Conservation (phyloP, 208 protist species). For the Acanthamoeba healyi region DNA sequence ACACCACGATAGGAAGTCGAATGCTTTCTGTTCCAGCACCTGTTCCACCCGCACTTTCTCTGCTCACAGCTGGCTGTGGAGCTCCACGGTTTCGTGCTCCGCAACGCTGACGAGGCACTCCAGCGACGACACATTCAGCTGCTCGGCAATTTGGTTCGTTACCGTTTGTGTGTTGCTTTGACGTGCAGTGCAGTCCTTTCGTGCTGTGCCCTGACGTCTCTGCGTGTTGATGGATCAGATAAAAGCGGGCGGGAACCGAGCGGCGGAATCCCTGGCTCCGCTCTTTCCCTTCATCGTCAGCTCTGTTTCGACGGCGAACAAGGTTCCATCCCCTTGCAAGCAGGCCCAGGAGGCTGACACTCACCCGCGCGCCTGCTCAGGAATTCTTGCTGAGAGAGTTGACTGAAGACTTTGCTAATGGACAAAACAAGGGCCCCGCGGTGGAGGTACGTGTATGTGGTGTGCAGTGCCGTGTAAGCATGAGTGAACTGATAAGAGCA, state of each 20-base stretch:
- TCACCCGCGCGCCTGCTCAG: neutral
- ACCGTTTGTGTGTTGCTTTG: neutral
- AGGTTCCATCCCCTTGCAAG: no score
- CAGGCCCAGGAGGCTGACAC: no score
- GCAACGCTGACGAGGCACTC: neutral
- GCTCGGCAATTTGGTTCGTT: neutral
- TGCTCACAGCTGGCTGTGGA: conserved; percentile 10
- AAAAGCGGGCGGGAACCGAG: neutral
- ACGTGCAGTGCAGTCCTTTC: neutral
- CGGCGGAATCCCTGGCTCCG: neutral
- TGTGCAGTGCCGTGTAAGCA: no score
- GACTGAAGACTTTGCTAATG: neutral
- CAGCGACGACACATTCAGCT: conserved; percentile 22
- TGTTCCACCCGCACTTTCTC: conserved; percentile 24
- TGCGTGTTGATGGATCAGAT: neutral
- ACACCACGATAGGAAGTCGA: neutral
- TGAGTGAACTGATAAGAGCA: no score
- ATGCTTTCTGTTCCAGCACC: conserved; percentile 37
- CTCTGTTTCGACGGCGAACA: neutral
- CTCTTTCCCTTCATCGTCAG: neutral
- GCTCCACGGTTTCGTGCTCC: neutral
- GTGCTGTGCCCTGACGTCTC: no score
- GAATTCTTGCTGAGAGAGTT: neutral
- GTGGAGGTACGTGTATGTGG: neutral
- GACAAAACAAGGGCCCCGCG: neutral